Evolutionary conservation across 345 rosid genomes (phyloP).

Genomic region (Eucalyptus pauciflora): DNA sequence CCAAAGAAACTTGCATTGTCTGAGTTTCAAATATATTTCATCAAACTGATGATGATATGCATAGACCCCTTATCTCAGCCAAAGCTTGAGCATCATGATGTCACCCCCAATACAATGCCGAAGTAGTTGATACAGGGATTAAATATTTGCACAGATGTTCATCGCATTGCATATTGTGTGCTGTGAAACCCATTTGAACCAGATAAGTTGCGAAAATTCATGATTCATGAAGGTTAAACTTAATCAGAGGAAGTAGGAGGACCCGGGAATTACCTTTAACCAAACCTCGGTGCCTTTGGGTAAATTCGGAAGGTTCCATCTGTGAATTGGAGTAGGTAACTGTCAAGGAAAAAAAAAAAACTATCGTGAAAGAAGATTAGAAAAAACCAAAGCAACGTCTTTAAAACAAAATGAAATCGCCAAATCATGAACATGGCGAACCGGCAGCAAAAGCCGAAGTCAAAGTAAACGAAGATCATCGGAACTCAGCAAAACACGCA

Average conservation of each 20-base stretch:
- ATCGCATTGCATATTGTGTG: background rate
- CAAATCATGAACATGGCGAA: background rate
- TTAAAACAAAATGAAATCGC: background rate
- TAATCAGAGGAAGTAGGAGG: background rate
- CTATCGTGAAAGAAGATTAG: background rate
- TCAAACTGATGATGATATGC: background rate
- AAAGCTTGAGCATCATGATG: background rate
- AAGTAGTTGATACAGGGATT: background rate
- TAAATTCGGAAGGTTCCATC: constrained; percentile 78
- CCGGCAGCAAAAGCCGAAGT: background rate
- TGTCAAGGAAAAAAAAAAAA: background rate
- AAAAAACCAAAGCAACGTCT: background rate
- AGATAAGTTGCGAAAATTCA: background rate
- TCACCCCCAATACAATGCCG: background rate
- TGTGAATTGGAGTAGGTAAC: constrained; percentile 83
- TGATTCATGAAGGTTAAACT: background rate
- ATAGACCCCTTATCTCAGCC: background rate
- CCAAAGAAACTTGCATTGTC: background rate
- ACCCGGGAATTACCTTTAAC: constrained; percentile 47
- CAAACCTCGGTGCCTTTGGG: constrained; percentile 66
- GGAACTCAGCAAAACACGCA: background rate
- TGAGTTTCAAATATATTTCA: background rate
- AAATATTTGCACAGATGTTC: background rate
- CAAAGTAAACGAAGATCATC: background rate
- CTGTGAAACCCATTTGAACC: background rate